Base-by-base conservation (phyloP, 2,329 filamentous ascomycete species). In the Xylariales sp. region DNA sequence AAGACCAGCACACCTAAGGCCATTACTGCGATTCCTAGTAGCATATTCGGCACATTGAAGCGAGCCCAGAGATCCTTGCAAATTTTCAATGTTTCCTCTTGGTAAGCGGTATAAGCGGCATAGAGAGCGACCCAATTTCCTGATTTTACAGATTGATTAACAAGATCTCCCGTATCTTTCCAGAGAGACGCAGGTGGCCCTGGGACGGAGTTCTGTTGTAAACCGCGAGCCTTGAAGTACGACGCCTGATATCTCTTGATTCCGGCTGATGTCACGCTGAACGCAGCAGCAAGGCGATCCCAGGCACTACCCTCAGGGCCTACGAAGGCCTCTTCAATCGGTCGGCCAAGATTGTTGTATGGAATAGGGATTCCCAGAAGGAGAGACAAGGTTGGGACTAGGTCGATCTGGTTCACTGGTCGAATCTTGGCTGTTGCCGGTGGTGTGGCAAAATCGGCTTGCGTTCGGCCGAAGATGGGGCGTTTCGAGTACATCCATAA, bases 401-500 rank as follows among this genome's bases (percentile, higher is more conserved):
- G 86, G 78, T 99, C 96, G 72, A 99, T 99, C 80, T 99, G 96
- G 67, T 89, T 89, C 48, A 90, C 87, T 0, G 92, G 90, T 9
- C 92, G 86, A 28, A 90, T 87, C 78, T 96, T 97, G 48, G 94
- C 94, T 28, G 87, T 93, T n/a, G 82, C 80, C 6, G 88, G 90
- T 18, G 89, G 90, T 23, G 83, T 81, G 14, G 81, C 77, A 71
- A 85, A 86, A 5, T 88, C 86, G 3, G 87, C 82, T 56, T 87
- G 84, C 1, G 89, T 92, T 46, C 94, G 90, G 16, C 96, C 96
- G 79, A 99, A 99, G 9, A 93, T 80, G 0, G 90, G 89, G 73
- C 89, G 90, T 79, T 94, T 97, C 1, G 96, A 97, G 79, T 98
- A 99, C 94, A 99, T 97, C 95, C 96, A 99, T 54, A 99, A 80